Evolutionary conservation across 768 basidiomycete genomes (phyloP), one percentile per base, ranked within the genome.

Genomic region (Lactarius tabidus): DNA sequence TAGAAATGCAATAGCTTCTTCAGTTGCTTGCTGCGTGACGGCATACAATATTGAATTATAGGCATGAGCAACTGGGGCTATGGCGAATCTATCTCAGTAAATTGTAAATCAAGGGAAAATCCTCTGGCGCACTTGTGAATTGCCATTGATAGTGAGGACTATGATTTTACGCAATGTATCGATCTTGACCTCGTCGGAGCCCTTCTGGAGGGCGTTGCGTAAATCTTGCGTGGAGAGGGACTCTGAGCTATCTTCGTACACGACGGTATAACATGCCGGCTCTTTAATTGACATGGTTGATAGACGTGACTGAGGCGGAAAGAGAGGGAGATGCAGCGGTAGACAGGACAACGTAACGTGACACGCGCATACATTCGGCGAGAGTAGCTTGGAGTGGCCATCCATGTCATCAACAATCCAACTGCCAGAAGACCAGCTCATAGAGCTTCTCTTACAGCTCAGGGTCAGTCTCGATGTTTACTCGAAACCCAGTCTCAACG

Each of bases 1-100:
- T 95, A 95, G 74, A 93, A 94, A 76, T 94, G 93, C 41, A 98
- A 80, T 68, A 97, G 79, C 80, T 98, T 99, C 87, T 99, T 98
- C 74, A 98, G 85, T 65, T 89, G 87, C 80, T 99, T 98, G 80
- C 91, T 95, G 74, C 88, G 87, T 60, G 91, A 92, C 41, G 97
- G 97, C 82, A 98, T 85, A 67, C 96, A 90, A 78, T 89, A 97
- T 85, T 99, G 97, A 70, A 99, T 98, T 76, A 98, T 89, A 7
- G 95, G 92, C 95, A 99, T 98, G 79, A 98, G 86, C 57, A 98
- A 77, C 59, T 85, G 79, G n/a, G 94, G 92, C 94, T 96, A 73
- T 45, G 29, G 15, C 6, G 35, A 15, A 55, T 36, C 10, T 9
- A 61, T 51, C 29, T 65, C 60, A 65, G 55, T 10, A 57, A 20